Evolutionary conservation across 257 asterid species (phyloP).

Genomic region (Lycium barbarum): DNA sequence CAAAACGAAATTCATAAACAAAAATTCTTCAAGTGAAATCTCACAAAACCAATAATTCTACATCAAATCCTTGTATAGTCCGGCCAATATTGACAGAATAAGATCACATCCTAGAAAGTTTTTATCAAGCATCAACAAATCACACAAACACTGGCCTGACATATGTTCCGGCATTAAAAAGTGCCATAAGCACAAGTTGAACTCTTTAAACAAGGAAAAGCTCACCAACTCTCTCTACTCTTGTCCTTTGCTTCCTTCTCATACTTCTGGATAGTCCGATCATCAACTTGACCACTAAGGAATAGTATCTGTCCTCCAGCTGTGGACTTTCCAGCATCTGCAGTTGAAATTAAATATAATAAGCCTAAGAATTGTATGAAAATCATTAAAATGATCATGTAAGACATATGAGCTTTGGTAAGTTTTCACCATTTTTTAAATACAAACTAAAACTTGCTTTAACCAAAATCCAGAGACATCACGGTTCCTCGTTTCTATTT

Average conservation of each 20-base stretch:
- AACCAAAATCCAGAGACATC: not conserved
- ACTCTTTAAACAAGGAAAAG: conserved; percentile 31
- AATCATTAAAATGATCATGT: not conserved
- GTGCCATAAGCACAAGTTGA: not conserved
- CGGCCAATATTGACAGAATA: conserved; percentile 11
- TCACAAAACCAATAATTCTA: not conserved
- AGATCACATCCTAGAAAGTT: not conserved
- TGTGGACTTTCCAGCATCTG: conserved; percentile 99
- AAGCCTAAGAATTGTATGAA: not conserved
- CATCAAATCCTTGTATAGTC: not conserved
- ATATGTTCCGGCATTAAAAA: not conserved
- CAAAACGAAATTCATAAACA: not conserved
- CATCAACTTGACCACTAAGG: conserved; percentile 98
- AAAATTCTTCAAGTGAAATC: not conserved
- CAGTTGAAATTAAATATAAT: conserved; percentile 34
- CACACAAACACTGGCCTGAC: conserved; percentile 2
- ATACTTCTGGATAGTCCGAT: conserved; percentile 93
- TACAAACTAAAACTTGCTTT: not conserved
- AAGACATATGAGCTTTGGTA: not conserved
- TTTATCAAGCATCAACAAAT: not conserved
- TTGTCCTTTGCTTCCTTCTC: conserved; percentile 98
- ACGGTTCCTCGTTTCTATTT: conserved; percentile 1
- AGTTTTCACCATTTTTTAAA: not conserved
- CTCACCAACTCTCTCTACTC: conserved; percentile 97
- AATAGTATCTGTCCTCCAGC: conserved; percentile 90